Percentiles rank a stretch among this genome's conserved stretches.
Conservation (phyloP, 805 yeast species). For the Tanozyma kutaoensis region DNA sequence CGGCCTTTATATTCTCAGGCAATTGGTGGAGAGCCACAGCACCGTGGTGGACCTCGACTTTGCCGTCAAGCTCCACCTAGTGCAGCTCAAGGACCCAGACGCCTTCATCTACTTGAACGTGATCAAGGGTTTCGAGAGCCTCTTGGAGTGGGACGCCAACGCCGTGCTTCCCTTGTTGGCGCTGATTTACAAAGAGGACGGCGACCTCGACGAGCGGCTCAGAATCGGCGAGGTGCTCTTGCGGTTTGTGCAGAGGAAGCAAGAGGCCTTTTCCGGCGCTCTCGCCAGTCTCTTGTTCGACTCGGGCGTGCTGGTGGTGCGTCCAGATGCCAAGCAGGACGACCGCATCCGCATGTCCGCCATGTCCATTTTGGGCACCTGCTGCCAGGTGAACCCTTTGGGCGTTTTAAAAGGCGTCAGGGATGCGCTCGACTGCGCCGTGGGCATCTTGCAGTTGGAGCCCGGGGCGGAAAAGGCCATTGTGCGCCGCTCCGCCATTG, state of each 20-base stretch:
- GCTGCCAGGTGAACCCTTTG: slow-evolving; percentile 45
- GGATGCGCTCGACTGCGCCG: slow-evolving; percentile 60
- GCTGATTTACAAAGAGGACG: slow-evolving; percentile 15
- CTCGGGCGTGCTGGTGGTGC: too few relatives aligned
- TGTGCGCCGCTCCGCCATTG: slow-evolving; percentile 66
- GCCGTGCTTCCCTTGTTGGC: slow-evolving; percentile 24
- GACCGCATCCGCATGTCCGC: slow-evolving; percentile 70
- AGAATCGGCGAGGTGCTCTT: slow-evolving; percentile 73
- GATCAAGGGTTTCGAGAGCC: slow-evolving; percentile 59
- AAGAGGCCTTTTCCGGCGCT: slow-evolving; percentile 33
- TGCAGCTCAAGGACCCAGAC: slow-evolving; percentile 62
- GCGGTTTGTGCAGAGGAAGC: slow-evolving; percentile 38
- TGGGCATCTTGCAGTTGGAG: slow-evolving; percentile 62
- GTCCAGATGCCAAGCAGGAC: too few relatives aligned
- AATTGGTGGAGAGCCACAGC: slow-evolving; percentile 37
- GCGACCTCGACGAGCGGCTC: slow-evolving; percentile 51
- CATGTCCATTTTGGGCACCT: slow-evolving; percentile 68
- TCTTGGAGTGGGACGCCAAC: slow-evolving; percentile 32
- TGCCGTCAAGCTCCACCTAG: slow-evolving; percentile 48
- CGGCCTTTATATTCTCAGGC: slow-evolving; percentile 57
- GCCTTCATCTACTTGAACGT: slow-evolving; percentile 81
- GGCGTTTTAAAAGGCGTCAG: slow-evolving; percentile 35
- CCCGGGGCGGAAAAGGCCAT: slow-evolving; percentile 29
- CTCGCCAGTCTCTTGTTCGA: slow-evolving; percentile 10
- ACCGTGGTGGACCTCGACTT: slow-evolving; percentile 35